Percentiles rank a stretch among this genome's conserved stretches.
Evolutionary conservation across 768 basidiomycete species (phyloP).

Genomic region (Calocera viscosa): DNA sequence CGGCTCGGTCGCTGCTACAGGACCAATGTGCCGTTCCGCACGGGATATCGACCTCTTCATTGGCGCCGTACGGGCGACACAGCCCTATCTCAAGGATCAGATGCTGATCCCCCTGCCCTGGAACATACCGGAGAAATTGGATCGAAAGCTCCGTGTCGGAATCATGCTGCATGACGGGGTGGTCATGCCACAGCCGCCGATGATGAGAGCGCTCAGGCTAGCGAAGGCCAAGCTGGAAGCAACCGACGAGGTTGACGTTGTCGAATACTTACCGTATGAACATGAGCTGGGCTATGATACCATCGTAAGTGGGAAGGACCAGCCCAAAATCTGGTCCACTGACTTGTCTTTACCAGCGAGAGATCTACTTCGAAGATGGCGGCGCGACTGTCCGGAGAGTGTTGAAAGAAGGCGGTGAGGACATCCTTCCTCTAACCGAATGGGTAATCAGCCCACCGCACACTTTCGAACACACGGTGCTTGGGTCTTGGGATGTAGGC

Average conservation of each 20-base stretch:
- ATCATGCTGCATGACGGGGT: constrained; percentile 1
- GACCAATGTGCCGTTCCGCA: constrained; percentile 2
- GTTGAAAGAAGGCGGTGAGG: constrained; percentile 14
- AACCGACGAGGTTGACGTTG: neutral
- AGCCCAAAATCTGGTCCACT: too few relatives aligned
- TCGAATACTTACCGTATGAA: constrained; percentile 1
- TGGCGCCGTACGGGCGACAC: neutral
- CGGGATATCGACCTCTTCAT: constrained; percentile 2
- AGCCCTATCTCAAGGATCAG: neutral
- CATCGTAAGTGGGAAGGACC: neutral
- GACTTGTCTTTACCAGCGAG: too few relatives aligned
- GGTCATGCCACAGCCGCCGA: neutral
- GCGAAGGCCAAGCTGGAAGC: neutral
- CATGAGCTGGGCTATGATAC: neutral
- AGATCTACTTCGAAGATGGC: constrained; percentile 8
- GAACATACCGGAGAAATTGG: neutral
- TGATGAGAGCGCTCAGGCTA: neutral
- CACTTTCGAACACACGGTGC: neutral
- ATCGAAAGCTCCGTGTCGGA: neutral
- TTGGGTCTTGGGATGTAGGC: neutral
- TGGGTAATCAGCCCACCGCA: neutral
- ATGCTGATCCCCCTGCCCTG: neutral
- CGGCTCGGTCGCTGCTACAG: neutral
- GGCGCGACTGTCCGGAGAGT: neutral
- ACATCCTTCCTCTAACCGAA: neutral